Percentiles rank a stretch among this genome's conserved stretches.
These are phyloP conservation scores for Dimocarpus longan DNA, from an alignment of 345 rosid species.

Conservation along the genomic window DNA sequence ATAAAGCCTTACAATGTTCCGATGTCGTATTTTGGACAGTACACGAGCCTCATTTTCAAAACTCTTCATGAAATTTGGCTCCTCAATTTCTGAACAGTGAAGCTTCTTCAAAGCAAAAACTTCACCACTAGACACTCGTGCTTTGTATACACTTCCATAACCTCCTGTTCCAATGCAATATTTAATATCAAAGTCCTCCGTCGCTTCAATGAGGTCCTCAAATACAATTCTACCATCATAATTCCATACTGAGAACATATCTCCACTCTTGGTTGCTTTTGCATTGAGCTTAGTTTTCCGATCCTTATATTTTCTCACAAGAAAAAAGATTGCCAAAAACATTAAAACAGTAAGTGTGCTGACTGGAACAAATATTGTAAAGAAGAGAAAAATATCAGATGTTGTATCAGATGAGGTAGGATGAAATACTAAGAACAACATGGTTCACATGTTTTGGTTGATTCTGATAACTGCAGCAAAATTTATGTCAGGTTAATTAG, in stretches of 20 bases:
- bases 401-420: background rate
- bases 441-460: background rate
- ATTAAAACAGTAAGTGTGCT: background rate
- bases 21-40: background rate
- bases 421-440: background rate
- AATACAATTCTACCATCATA: no score
- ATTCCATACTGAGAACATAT: no score
- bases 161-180: no score
- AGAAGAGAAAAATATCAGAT: no score
- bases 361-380: background rate
- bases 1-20: background rate
- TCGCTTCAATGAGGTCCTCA: no score
- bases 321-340: no score
- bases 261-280: no score
- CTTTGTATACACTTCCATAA: background rate
- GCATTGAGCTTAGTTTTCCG: no score
- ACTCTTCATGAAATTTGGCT: background rate
- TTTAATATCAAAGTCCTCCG: no score
- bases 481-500: background rate
- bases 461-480: background rate
- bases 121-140: background rate
- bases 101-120: constrained; percentile 9
- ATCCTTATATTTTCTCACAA: no score
- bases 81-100: background rate
- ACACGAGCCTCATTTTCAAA: background rate